Base-by-base conservation (phyloP, 1,284 basidiomycete genomes). In the Clitocybe nebularis region DNA sequence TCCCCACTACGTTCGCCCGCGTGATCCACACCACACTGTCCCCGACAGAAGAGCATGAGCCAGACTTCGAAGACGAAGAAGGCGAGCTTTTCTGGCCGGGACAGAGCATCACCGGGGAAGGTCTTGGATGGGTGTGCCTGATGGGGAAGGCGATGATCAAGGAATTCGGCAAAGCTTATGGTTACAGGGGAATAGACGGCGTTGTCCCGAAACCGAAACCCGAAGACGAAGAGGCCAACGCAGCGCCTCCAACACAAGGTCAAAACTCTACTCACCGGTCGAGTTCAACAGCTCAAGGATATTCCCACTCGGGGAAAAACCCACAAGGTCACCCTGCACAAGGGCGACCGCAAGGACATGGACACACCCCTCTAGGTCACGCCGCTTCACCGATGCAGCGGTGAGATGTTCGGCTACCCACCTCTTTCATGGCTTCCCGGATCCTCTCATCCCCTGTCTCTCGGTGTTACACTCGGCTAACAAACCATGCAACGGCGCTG, bases 91-190 rank as follows among this genome's bases (percentile, higher is more conserved):
- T 78, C 57, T 89, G 85, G 86, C 86, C 85, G 0, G 76, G 77
- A 25, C 79, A 85, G 52, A 68, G 74, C 32, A 66, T 78, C 37
- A 81, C 75, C 21, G 84, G 83, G 37, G 81, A 85, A 58, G 84
- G 85, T 37, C 67, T 89, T 21, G 85, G 80, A 11, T 89, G 85
- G 85, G 77, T 87, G 10, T 87, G 84, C 59, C 66, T 82, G 29
- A 79, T 89, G 75, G 85, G 84, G 49, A 84, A 81, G 57, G 80
- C 84, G 29, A 89, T 89, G 85, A 75, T 89, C 55, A 79, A 74
- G 52, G 85, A 89, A 57, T 83, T 84, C 53, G 84, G 84, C 47
- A 78, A 77, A 55, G 71, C 76, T 22, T 79, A 80, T 59, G 83
- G 81, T 10, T 89, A 89, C 64, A 67, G 66, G 42, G 82, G 85